Base-by-base conservation (phyloP, 345 rosid species). In the Cardamine resedifolia region DNA sequence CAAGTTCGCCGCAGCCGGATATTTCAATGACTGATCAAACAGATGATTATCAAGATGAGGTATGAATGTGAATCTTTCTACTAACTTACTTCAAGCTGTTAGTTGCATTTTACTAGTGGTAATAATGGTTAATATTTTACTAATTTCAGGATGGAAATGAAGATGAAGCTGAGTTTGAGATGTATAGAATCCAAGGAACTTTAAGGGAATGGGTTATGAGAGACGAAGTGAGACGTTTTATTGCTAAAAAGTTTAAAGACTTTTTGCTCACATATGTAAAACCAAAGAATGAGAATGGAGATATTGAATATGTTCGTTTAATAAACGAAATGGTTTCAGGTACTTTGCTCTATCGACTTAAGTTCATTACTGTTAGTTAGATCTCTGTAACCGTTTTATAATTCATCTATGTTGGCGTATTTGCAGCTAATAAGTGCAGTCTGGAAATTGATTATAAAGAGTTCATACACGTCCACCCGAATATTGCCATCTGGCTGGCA, bases 151-250 rank as follows among this genome's bases (percentile, higher is more conserved):
- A 85, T 73, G 92, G 83, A 2, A 88, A 89, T 57, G 94, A 87
- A 0, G 97, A 90, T 62, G 97, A 88, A 38, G 86, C 83, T 0
- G 97, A 90, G 81, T 88, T 85, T 79, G 96, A 90, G 82, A 90
- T 91, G 98, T 95, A 95, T 77, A 79, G 89, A 0, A 93, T 95
- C 24, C 98, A 95, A 70, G 98, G 99, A 76, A 88, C 92, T 10
- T 41, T 95, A 56, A 85, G 99, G 72, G 97, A 95, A 79, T 95
- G 99, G 99, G 99, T 95, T 68, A 90, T 92, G 16, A 84, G 98
- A 78, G 98, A 91, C 70, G 99, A 95, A 87, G 96, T 91, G 26
- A 89, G 96, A 0, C 96, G 98, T 23, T 95, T 95, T 52, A 90
- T 95, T 53, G 92, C 89, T 10, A 90, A 82, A 74, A 95, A 95